Evolutionary conservation across 371 early-diverging fungal species (phyloP), one percentile per base, ranked within the genome.

Genomic region (Rhizomucor miehei): DNA sequence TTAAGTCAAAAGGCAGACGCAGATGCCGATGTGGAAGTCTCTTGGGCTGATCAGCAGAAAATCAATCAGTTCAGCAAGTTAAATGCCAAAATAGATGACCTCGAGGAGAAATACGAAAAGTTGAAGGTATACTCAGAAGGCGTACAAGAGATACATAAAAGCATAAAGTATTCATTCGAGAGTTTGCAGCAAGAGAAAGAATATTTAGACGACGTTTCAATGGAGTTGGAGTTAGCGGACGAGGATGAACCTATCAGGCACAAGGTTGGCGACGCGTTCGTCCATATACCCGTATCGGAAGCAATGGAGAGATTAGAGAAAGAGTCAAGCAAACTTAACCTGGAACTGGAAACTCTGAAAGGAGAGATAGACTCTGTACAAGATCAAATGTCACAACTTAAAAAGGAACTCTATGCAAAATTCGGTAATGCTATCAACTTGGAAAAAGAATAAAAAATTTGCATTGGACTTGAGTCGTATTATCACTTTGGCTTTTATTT

Each of bases 371-470:
- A 87, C 24, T 59, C 69, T 6, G 77, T 90, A 34, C 67, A 80
- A 38, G 72, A 67, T 6, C 79, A 92, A 63, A 93, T 98, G 95
- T 82, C 77, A 2, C 83, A 75, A 46, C 84, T 98, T 44, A 96
- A 97, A 73, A 89, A 80, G 52, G 63, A 68, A 5, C 79, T 98
- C 44, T 97, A 98, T 59, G 89, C 82, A 35, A 92, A 92, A 65
- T 98, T 98, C 73, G 97, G 97, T 29, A 90, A 84, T 40, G 86
- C 90, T 21, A 97, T 97, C 70, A 95, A 97, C 66, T 78, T 97
- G 34, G 97, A 97, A 73, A 90, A 86, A 64, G 85, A 86, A 57
- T 89, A 73, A 60, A 51, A 2, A 53, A 29, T n/a, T 14, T 47
- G 34, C 8, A 29, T 29, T 29, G 5, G 29, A 29, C 8, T 29